Conservation (phyloP, 2,329 filamentous ascomycete species). For the Escovopsis sp. region DNA sequence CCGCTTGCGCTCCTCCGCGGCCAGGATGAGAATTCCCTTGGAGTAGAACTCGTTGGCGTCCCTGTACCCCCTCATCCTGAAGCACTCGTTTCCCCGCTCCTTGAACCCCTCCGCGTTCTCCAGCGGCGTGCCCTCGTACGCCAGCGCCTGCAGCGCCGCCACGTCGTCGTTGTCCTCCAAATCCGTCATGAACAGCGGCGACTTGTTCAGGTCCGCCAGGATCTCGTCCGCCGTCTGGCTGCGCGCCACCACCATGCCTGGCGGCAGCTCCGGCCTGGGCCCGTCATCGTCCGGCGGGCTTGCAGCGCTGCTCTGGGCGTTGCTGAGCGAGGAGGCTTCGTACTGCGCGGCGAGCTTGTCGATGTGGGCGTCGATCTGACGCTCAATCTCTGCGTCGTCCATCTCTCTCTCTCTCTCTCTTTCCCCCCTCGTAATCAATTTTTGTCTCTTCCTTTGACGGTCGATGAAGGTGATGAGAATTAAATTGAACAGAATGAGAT, state of each 20-base stretch:
- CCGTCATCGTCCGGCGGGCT: constrained; percentile 7
- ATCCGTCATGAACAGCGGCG: constrained; percentile 90
- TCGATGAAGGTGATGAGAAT: too few species aligned
- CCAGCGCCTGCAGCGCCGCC: constrained; percentile 76
- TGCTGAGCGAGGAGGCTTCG: constrained; percentile 14
- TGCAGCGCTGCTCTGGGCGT: not conserved
- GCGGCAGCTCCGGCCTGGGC: constrained; percentile 31
- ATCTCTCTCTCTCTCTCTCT: not conserved
- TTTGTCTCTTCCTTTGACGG: too few species aligned
- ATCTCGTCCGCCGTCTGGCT: constrained; percentile 41
- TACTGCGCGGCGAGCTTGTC: constrained; percentile 29
- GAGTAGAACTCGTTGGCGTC: constrained; percentile 88
- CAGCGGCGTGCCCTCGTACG: constrained; percentile 78
- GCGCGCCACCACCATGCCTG: constrained; percentile 23
- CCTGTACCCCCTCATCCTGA: constrained; percentile 54
- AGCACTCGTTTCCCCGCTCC: constrained; percentile 83
- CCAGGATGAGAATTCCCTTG: constrained; percentile 65
- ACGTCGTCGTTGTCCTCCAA: constrained; percentile 73
- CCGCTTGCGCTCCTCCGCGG: constrained; percentile 44
- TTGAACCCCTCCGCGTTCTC: constrained; percentile 79
- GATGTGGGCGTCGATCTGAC: constrained; percentile 19
- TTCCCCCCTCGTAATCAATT: not conserved
- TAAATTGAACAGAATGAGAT: too few species aligned
- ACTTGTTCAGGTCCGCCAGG: constrained; percentile 41
- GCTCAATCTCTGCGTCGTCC: not conserved